Percentiles rank a stretch among this genome's conserved stretches.
phyloP scores from a whole-genome alignment of 1,284 basidiomycete genomes.

The Mycosarcoma maydis region DNA sequence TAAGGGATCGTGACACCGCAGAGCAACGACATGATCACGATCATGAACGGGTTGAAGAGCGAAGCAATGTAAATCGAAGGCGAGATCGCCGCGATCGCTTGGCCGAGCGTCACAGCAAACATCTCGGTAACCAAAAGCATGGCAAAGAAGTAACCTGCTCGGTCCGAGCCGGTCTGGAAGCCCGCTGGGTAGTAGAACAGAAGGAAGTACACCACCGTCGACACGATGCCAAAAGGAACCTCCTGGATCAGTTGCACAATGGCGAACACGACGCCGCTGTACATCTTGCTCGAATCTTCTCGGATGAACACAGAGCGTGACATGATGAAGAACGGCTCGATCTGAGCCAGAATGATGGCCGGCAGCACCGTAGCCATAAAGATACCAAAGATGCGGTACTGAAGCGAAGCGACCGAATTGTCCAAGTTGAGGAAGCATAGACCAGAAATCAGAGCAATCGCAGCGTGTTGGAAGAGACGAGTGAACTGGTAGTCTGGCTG shows the following conservation, averaged over 20 bases:
- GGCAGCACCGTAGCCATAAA: slow-evolving; percentile 41
- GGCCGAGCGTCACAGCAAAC: slow-evolving; percentile 80
- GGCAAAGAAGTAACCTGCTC: slow-evolving; percentile 40
- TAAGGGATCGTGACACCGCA: slow-evolving; percentile 77
- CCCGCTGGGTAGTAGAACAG: slow-evolving; percentile 38
- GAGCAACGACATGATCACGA: slow-evolving; percentile 72
- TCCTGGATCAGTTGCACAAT: slow-evolving; percentile 31
- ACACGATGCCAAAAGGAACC: slow-evolving; percentile 30
- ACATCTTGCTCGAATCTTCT: slow-evolving; percentile 41
- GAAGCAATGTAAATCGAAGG: slow-evolving; percentile 75
- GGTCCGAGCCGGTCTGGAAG: slow-evolving; percentile 19
- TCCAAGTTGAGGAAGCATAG: slow-evolving; percentile 36
- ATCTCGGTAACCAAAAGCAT: slow-evolving; percentile 65
- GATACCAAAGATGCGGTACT: slow-evolving; percentile 33
- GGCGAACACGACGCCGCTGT: slow-evolving; percentile 30
- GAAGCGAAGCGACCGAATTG: slow-evolving; percentile 24
- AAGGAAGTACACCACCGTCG: slow-evolving; percentile 28
- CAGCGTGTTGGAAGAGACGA: slow-evolving; percentile 37
- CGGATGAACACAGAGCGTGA: slow-evolving; percentile 24
- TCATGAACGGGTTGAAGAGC: slow-evolving; percentile 72
- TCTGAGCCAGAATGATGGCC: slow-evolving; percentile 34
- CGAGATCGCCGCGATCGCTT: slow-evolving; percentile 77
- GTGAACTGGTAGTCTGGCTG: slow-evolving; percentile 49
- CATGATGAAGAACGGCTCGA: slow-evolving; percentile 40
- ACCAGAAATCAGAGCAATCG: slow-evolving; percentile 33